Base-by-base conservation (phyloP, 108 stramenopile species). In the Skeletonema menzelii region DNA sequence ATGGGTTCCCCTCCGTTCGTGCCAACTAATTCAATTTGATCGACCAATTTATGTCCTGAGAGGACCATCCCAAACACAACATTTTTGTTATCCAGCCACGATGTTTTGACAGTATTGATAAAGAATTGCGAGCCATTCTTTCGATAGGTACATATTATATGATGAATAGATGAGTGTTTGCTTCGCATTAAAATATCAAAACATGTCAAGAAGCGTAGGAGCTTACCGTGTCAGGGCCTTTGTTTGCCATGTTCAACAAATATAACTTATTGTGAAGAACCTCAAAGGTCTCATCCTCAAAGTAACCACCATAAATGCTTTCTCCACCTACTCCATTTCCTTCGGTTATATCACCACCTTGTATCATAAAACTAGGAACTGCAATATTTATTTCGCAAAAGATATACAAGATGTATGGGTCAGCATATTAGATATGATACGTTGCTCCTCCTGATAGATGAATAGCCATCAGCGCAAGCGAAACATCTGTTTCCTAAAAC, bases 321-420 rank as follows among this genome's bases (percentile, higher is more conserved):
- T 92, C 93, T 58, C 97, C 97, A 37, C 98, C 98, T 26, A 87
- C 94, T 46, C 98, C 98, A 80, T 92, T 96, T 31, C 86, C 85
- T 67, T 93, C 90, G 0, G 91, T 94, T 75, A 92, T 85, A 63
- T 96, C 93, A 55, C 97, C 95, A 26, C 92, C 93, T 75, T 98
- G 97, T 60, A 98, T 74, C 80, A 97, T 82, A 72, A 98, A 98
- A 80, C 95, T 85, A 17, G 98, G 97, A 57, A 99, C 91, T 77
- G 78, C 63, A 47, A 56, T n/a, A 42, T 8, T 27, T 10, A 5
- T 4, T 35, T n/a, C 5, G 19, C 20, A 11, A n/a, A 19, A 32
- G 24, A 26, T 13, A 63, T 31, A 37, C 46, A 20, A 70, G 56
- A 63, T 27, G 22, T 59, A 2, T 20, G 49, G 2, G 17, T 32